Percentiles rank a stretch among this genome's conserved stretches.
These are phyloP conservation scores for Ceratobasidium sp. DNA, from an alignment of 1,284 basidiomycete species.

Conservation along the genomic window DNA sequence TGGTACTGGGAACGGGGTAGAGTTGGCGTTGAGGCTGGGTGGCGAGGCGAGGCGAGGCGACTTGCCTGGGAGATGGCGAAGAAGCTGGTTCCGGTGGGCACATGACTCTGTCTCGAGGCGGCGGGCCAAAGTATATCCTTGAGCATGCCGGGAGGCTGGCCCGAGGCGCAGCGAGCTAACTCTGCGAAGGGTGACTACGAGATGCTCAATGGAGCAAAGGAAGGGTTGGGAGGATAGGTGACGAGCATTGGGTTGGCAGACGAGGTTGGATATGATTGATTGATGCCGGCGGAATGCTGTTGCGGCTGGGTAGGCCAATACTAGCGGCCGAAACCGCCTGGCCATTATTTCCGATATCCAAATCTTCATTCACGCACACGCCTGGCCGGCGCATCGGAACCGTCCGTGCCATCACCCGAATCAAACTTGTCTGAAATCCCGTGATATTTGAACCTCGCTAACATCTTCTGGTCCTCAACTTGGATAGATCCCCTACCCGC, in stretches of 20 bases:
- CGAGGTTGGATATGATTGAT: slow-evolving; percentile 7
- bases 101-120: background rate
- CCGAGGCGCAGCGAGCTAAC: background rate
- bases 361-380: background rate
- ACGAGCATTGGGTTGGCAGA: background rate
- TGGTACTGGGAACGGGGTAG: background rate
- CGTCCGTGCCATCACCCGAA: background rate
- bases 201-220: slow-evolving; percentile 4
- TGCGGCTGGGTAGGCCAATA: background rate
- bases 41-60: background rate
- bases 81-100: background rate
- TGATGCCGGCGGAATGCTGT: slow-evolving; percentile 5
- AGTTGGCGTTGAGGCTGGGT: background rate
- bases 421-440: slow-evolving; percentile 10
- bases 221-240: background rate
- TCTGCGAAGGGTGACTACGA: background rate
- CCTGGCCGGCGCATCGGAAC: background rate
- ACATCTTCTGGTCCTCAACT: slow-evolving; percentile 19
- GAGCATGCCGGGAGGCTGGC: background rate
- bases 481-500: slow-evolving; percentile 83
- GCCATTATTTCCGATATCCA: background rate
- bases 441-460: slow-evolving; percentile 13
- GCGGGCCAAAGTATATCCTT: slow-evolving; percentile 1
- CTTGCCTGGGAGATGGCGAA: background rate
- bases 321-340: slow-evolving; percentile 5